A percentile compares a stretch with the other conserved stretches of the same genome.
phyloP scores from a whole-genome alignment of 352 stramenopile species.

The Phytopythium oedochilum region DNA sequence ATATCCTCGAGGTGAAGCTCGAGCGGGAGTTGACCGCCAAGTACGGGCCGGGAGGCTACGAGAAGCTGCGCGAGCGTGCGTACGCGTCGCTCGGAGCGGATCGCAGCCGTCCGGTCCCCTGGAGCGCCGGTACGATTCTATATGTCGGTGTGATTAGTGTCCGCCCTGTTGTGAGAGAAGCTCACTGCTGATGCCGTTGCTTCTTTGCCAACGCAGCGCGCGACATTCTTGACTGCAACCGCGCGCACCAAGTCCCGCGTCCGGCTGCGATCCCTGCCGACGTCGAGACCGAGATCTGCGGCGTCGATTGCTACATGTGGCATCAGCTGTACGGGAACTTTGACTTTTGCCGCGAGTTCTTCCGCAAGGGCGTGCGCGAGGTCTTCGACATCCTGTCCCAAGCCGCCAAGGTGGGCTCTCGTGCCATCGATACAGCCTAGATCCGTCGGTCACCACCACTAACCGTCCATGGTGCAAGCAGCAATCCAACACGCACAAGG shows the following conservation, averaged over 20 bases:
- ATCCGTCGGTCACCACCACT: neutral
- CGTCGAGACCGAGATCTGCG: conserved; percentile 9
- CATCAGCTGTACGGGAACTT: conserved; percentile 17
- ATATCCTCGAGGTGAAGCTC: conserved; percentile 7
- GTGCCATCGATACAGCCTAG: neutral
- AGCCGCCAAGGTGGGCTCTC: conserved; percentile 4
- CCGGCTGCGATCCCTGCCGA: conserved; percentile 14
- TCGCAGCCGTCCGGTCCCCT: conserved; percentile 8
- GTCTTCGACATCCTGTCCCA: conserved; percentile 7
- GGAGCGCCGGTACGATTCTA: conserved; percentile 12
- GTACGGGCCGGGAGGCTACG: conserved; percentile 2
- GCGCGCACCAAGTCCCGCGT: conserved; percentile 13
- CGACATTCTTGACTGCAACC: conserved; percentile 19
- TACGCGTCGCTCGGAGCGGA: conserved; percentile 5
- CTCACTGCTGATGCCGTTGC: neutral
- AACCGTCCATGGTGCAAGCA: neutral
- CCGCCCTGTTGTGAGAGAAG: neutral
- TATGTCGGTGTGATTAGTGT: neutral
- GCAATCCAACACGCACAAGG: conserved; percentile 9
- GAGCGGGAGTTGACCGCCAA: conserved; percentile 7
- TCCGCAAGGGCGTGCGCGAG: conserved; percentile 10
- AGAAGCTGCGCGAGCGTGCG: conserved; percentile 10
- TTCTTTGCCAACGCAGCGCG: conserved; percentile 8
- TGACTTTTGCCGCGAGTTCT: conserved; percentile 13
- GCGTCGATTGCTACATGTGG: conserved; percentile 21